Evolutionary conservation across 2,329 filamentous ascomycete genomes (phyloP).

Genomic region (Stagonosporopsis cucurbitacearum): DNA sequence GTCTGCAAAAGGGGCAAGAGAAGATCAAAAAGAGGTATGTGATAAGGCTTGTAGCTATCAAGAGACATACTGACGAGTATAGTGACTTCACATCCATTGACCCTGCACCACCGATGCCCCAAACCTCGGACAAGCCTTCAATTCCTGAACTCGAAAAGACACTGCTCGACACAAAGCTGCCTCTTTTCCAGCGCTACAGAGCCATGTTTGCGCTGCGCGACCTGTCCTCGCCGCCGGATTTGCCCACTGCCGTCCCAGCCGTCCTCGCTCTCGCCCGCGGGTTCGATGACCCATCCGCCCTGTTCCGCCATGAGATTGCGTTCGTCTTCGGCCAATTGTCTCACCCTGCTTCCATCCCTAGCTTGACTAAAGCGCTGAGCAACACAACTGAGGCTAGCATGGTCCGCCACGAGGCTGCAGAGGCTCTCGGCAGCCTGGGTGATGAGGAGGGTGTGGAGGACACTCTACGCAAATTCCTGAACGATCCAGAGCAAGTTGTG

Average conservation of each 20-base stretch:
- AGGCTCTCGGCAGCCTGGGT: slow-evolving; percentile 91
- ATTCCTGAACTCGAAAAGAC: slow-evolving; percentile 77
- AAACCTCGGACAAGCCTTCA: slow-evolving; percentile 65
- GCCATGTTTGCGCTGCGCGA: slow-evolving; percentile 98
- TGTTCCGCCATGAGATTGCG: slow-evolving; percentile 97
- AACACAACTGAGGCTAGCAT: slow-evolving; percentile 86
- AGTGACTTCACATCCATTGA: slow-evolving; percentile 97
- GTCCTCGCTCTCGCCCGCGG: slow-evolving; percentile 85
- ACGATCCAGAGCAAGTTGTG: slow-evolving; percentile 92
- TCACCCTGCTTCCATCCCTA: slow-evolving; percentile 95
- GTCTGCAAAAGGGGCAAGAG: slow-evolving; percentile 65
- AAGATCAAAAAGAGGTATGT: slow-evolving; percentile 79
- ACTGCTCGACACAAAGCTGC: slow-evolving; percentile 77
- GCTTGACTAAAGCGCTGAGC: slow-evolving; percentile 78
- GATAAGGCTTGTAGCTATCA: not conserved
- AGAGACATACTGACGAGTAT: slow-evolving; percentile 23
- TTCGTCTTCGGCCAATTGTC: slow-evolving; percentile 98
- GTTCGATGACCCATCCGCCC: slow-evolving; percentile 81
- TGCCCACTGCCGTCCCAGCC: slow-evolving; percentile 87
- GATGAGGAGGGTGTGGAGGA: slow-evolving; percentile 94
- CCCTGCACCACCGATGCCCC: slow-evolving; percentile 85
- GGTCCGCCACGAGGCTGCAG: slow-evolving; percentile 97
- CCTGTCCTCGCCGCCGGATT: slow-evolving; percentile 88
- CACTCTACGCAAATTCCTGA: slow-evolving; percentile 78
- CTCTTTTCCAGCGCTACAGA: slow-evolving; percentile 91